These are phyloP conservation scores for Hemileccinum impolitum DNA, from an alignment of 768 basidiomycete species.

Conservation along the genomic window DNA sequence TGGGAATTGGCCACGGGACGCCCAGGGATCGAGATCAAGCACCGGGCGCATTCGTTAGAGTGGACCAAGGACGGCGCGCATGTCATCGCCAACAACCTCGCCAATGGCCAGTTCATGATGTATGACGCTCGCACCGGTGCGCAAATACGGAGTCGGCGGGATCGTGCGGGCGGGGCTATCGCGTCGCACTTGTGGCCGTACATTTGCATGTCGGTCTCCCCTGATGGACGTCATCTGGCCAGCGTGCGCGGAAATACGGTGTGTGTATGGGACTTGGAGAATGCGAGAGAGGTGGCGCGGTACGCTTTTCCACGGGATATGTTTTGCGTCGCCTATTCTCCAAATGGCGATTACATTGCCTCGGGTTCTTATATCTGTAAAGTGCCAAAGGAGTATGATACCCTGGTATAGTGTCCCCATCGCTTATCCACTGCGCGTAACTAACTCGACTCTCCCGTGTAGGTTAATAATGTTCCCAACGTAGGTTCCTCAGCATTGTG, in stretches of 20 bases:
- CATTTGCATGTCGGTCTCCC: constrained; percentile 23
- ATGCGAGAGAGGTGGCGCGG: constrained; percentile 11
- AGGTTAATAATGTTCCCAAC: constrained; percentile 7
- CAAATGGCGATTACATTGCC: constrained; percentile 18
- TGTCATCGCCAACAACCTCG: constrained; percentile 21
- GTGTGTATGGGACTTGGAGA: constrained; percentile 18
- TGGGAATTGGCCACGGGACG: constrained; percentile 19
- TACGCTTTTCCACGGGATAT: constrained; percentile 23
- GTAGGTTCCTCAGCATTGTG: constrained; percentile 1
- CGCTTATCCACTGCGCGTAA: neutral
- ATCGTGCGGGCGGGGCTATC: neutral
- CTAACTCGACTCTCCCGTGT: neutral
- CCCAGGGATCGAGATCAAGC: constrained; percentile 24
- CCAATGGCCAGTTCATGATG: constrained; percentile 25
- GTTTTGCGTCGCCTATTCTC: constrained; percentile 22
- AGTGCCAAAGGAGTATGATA: constrained; percentile 7
- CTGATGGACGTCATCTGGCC: constrained; percentile 13
- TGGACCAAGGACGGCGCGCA: constrained; percentile 21
- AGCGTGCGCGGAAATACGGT: constrained; percentile 20
- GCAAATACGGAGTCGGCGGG: constrained; percentile 22
- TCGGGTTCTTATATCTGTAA: constrained; percentile 16
- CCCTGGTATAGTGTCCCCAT: constrained; percentile 4
- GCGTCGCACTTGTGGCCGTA: constrained; percentile 20
- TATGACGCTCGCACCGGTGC: constrained; percentile 17
- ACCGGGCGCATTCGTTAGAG: constrained; percentile 23